These are phyloP conservation scores for Lipomyces yarrowii DNA, from an alignment of 1,139 yeast species.

Conservation along the genomic window DNA sequence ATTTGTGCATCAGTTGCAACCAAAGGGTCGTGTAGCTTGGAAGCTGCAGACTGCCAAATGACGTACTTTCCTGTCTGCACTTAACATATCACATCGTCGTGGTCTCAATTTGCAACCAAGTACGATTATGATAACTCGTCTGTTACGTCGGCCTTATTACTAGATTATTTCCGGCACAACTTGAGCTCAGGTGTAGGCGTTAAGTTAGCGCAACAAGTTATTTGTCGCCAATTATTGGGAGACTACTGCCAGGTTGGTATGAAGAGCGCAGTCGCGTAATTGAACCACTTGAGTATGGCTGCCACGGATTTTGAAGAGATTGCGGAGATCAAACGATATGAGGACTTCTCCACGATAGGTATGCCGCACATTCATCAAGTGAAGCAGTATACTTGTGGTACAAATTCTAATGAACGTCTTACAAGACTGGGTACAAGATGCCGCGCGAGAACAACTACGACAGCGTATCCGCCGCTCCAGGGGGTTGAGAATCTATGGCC, in stretches of 20 bases:
- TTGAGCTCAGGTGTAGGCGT: not conserved
- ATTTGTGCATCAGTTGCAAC: not conserved
- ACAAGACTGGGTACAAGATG: slow-evolving; percentile 85
- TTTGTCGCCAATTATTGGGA: not conserved
- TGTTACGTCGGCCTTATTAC: not conserved
- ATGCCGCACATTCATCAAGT: not conserved
- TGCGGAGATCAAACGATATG: slow-evolving; percentile 41
- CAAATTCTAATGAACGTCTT: not conserved
- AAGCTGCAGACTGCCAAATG: not conserved
- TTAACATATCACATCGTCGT: not conserved
- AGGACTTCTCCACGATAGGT: slow-evolving; percentile 42
- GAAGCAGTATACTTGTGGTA: not conserved
- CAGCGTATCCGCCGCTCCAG: slow-evolving; percentile 33
- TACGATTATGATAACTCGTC: not conserved
- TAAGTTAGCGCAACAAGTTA: not conserved
- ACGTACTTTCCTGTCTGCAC: not conserved
- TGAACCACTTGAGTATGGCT: slow-evolving; percentile 3
- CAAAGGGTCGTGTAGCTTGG: not conserved
- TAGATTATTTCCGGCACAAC: not conserved
- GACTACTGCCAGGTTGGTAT: not conserved
- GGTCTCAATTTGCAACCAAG: not conserved
- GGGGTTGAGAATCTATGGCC: slow-evolving; percentile 23
- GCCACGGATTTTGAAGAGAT: slow-evolving; percentile 27
- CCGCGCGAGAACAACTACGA: slow-evolving; percentile 51
- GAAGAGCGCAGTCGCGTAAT: not conserved